These are phyloP conservation scores for Globisporangium irregulare DNA, from an alignment of 352 stramenopile species.

Conservation along the genomic window DNA sequence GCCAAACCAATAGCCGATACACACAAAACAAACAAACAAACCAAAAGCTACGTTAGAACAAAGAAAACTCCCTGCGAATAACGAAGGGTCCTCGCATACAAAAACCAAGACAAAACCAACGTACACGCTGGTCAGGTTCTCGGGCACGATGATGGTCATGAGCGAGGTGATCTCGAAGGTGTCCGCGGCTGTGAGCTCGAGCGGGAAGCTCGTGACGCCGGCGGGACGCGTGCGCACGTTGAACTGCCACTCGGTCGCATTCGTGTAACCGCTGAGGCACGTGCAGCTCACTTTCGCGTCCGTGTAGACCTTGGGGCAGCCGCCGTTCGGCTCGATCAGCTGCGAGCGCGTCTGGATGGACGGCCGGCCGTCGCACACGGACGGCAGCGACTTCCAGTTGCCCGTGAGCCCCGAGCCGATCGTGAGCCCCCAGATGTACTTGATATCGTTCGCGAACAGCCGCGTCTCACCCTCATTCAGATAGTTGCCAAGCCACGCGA, in stretches of 20 bases:
- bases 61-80: not conserved
- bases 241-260: conserved; percentile 41
- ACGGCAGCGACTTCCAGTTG: conserved; percentile 50
- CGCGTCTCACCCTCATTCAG: conserved; percentile 50
- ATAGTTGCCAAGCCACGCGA: conserved; percentile 52
- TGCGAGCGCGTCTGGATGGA: conserved; percentile 47
- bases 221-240: conserved; percentile 25
- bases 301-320: conserved; percentile 43
- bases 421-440: conserved; percentile 43
- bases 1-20: not conserved
- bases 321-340: conserved; percentile 38
- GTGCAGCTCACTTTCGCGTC: conserved; percentile 50
- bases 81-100: not conserved
- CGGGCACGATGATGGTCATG: conserved; percentile 43
- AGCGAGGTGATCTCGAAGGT: conserved; percentile 40
- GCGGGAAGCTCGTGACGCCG: conserved; percentile 26
- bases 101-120: not conserved
- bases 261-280: conserved; percentile 42
- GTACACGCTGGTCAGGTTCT: conserved; percentile 32
- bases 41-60: not conserved
- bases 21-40: not conserved
- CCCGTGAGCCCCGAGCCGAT: conserved; percentile 47
- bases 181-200: conserved; percentile 32
- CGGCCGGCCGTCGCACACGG: conserved; percentile 45
- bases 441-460: conserved; percentile 58